These are phyloP conservation scores for Yamadazyma diddensiae DNA, from an alignment of 1,139 yeast genomes.

Conservation along the genomic window DNA sequence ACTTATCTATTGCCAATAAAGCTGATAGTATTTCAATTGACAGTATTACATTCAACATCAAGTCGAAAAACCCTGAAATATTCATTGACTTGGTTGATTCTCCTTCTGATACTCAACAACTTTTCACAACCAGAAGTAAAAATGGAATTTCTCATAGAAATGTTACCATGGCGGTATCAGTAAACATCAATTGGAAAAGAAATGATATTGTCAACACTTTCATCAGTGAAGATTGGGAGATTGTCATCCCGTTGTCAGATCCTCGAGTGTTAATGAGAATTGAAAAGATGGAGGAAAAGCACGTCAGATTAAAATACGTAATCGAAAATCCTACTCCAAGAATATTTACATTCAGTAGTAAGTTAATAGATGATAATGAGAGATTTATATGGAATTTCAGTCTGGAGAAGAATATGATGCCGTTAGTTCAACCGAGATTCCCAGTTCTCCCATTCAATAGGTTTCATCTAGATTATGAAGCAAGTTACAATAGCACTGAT, in stretches of 20 bases:
- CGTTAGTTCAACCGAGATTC: conserved; percentile 30
- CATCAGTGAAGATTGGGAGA: conserved; percentile 40
- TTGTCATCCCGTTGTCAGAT: conserved; percentile 61
- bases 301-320: conserved; percentile 41
- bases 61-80: conserved; percentile 31
- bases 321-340: conserved; percentile 76
- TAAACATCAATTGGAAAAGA: conserved; percentile 36
- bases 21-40: conserved; percentile 2
- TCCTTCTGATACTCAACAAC: conserved; percentile 12
- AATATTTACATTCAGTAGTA: conserved; percentile 60
- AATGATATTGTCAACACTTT: conserved; percentile 22
- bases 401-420: conserved; percentile 24
- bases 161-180: conserved; percentile 27
- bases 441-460: conserved; percentile 65
- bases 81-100: conserved; percentile 20
- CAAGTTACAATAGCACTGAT: conserved; percentile 19
- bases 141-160: conserved; percentile 42
- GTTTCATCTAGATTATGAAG: conserved; percentile 39
- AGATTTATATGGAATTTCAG: conserved; percentile 28
- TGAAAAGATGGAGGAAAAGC: conserved; percentile 15
- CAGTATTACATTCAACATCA: conserved; percentile 11
- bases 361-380: conserved; percentile 23
- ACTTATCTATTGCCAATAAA: conserved; percentile 16
- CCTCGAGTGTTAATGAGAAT: conserved; percentile 59
- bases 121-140: conserved; percentile 36